Conservation (phyloP, 192 early-diverging fungal genomes). For the Backusella tarrabulga region DNA sequence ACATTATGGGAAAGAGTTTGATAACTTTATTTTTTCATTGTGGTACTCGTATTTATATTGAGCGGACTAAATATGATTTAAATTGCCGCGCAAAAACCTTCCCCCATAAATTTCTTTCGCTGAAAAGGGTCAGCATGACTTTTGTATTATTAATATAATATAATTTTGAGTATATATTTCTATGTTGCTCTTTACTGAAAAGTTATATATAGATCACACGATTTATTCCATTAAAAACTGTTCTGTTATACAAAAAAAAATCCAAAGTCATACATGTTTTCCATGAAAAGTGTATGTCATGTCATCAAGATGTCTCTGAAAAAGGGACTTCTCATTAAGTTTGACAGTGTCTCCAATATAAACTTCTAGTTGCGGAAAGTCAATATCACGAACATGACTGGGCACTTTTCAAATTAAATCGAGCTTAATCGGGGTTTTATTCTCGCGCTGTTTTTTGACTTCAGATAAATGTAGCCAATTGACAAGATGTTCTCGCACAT, state of each 20-base stretch:
- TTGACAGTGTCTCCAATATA: background rate
- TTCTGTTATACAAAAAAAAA: background rate
- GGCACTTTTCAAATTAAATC: background rate
- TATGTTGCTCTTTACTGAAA: too few species aligned
- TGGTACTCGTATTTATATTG: background rate
- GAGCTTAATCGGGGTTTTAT: background rate
- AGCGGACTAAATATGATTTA: background rate
- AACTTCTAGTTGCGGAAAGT: background rate
- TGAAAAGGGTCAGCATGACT: too few species aligned
- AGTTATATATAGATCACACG: too few species aligned
- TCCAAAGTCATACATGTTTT: background rate
- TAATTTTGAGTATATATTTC: too few species aligned
- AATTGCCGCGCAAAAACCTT: constrained; percentile 3
- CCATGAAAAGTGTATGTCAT: background rate
- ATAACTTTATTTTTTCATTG: background rate
- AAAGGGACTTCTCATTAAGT: background rate
- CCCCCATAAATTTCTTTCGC: background rate
- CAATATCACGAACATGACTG: background rate
- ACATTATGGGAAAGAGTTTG: constrained; percentile 12
- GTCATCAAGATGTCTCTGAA: background rate
- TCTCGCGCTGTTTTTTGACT: background rate
- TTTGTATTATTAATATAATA: too few species aligned
- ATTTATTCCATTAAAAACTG: too few species aligned
- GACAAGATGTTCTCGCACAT: too few species aligned
- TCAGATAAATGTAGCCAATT: too few species aligned